Percentiles rank a stretch among this genome's conserved stretches.
Evolutionary conservation across 108 stramenopile genomes (phyloP).

Genomic region (Pseudonitzschia multistriata): DNA sequence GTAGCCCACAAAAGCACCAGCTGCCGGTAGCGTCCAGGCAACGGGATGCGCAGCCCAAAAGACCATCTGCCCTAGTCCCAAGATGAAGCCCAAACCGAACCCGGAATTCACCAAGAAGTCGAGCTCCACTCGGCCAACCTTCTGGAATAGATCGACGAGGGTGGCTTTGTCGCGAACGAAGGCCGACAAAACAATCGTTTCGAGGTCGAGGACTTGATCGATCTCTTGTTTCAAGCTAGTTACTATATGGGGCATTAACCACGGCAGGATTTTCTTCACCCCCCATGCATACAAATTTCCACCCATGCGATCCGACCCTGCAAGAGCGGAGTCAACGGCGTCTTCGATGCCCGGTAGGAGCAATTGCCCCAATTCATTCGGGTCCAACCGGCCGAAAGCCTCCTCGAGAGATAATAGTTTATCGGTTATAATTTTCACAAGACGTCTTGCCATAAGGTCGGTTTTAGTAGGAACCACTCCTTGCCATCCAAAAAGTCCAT

Average conservation of each 20-base stretch:
- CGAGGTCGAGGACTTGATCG: slow-evolving; percentile 60
- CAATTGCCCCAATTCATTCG: slow-evolving; percentile 41
- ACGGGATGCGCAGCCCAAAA: slow-evolving; percentile 67
- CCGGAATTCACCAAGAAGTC: slow-evolving; percentile 85
- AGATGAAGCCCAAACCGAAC: slow-evolving; percentile 85
- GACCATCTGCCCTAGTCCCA: slow-evolving; percentile 81
- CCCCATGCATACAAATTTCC: slow-evolving; percentile 23
- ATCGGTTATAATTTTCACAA: slow-evolving; percentile 67
- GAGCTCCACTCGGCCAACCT: slow-evolving; percentile 80
- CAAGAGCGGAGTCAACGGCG: slow-evolving; percentile 43
- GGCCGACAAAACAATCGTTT: slow-evolving; percentile 59
- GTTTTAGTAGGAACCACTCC: slow-evolving; percentile 82
- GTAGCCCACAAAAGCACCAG: slow-evolving; percentile 80
- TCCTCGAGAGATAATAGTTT: slow-evolving; percentile 58
- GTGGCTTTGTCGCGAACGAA: slow-evolving; percentile 74
- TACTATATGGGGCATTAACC: slow-evolving; percentile 46
- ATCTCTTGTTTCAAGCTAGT: slow-evolving; percentile 59
- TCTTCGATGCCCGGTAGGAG: slow-evolving; percentile 52
- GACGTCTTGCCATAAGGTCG: slow-evolving; percentile 69
- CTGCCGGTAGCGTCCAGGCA: slow-evolving; percentile 87
- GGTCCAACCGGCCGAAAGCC: slow-evolving; percentile 64
- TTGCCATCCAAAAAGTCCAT: slow-evolving; percentile 79
- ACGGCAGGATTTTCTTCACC: slow-evolving; percentile 52
- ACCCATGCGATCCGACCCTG: slow-evolving; percentile 8
- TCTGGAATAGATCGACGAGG: slow-evolving; percentile 86